Evolutionary conservation across 2,329 filamentous ascomycete genomes (phyloP).

Genomic region (Trichoderma sp.): DNA sequence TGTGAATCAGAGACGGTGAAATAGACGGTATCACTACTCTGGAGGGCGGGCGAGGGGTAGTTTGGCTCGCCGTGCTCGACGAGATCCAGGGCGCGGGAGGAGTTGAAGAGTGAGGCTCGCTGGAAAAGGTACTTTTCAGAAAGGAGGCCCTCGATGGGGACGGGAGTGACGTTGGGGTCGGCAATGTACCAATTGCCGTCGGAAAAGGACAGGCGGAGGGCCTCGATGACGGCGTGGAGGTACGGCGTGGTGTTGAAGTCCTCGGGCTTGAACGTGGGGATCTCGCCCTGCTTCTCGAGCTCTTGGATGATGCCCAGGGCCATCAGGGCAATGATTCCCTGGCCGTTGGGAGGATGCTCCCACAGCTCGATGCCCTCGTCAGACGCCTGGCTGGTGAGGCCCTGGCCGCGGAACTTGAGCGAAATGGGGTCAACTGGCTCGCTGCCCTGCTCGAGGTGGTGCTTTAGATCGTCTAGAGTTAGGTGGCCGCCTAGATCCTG

Average conservation of each 20-base stretch:
- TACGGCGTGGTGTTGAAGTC: slow-evolving; percentile 82
- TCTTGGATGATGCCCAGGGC: slow-evolving; percentile 88
- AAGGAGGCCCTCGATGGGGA: slow-evolving; percentile 69
- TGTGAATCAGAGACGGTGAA: slow-evolving; percentile 77
- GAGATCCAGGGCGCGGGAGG: slow-evolving; percentile 56
- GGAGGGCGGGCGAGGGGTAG: slow-evolving; percentile 67
- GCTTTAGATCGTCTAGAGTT: slow-evolving; percentile 73
- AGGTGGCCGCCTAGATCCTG: slow-evolving; percentile 73
- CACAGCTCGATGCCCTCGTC: slow-evolving; percentile 71
- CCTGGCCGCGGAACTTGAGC: slow-evolving; percentile 70
- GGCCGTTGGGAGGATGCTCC: slow-evolving; percentile 96
- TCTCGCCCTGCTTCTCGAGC: slow-evolving; percentile 71
- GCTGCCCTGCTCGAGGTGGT: slow-evolving; percentile 66
- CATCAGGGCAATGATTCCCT: slow-evolving; percentile 93
- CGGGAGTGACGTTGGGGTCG: slow-evolving; percentile 68
- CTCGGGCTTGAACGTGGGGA: slow-evolving; percentile 63
- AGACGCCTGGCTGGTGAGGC: slow-evolving; percentile 28
- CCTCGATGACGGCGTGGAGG: slow-evolving; percentile 84
- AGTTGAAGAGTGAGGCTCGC: slow-evolving; percentile 58
- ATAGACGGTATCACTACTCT: slow-evolving; percentile 90
- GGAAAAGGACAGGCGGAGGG: slow-evolving; percentile 83
- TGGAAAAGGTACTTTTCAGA: slow-evolving; percentile 71
- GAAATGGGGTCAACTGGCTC: slow-evolving; percentile 85
- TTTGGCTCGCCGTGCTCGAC: slow-evolving; percentile 61
- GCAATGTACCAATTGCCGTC: slow-evolving; percentile 89